phyloP scores from a whole-genome alignment of 352 stramenopile genomes.

The Globisporangium heterothallicum region DNA sequence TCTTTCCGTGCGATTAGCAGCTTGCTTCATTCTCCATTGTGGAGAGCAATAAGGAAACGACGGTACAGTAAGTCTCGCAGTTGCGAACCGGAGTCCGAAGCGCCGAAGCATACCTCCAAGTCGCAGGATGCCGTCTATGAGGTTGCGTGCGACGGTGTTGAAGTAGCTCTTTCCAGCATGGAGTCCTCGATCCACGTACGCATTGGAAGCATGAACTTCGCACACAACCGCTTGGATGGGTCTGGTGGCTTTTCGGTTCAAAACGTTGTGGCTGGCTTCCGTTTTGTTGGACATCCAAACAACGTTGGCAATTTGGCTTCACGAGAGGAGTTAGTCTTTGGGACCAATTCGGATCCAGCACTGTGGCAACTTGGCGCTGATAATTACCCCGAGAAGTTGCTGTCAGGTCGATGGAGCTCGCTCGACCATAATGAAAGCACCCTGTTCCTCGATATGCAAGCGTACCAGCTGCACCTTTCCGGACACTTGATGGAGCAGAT shows the following conservation, averaged over 20 bases:
- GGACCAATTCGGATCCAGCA: slow-evolving; percentile 51
- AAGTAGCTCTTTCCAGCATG: slow-evolving; percentile 29
- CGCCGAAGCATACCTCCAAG: background rate
- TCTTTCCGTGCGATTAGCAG: background rate
- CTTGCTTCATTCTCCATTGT: slow-evolving; percentile 3
- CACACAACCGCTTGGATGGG: slow-evolving; percentile 18
- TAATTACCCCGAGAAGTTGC: slow-evolving; percentile 65
- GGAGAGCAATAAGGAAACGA: background rate
- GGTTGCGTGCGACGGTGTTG: slow-evolving; percentile 47
- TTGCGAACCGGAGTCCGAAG: background rate
- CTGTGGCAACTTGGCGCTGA: slow-evolving; percentile 68
- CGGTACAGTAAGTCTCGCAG: background rate
- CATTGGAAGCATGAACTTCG: slow-evolving; percentile 35
- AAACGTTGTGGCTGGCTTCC: slow-evolving; percentile 53
- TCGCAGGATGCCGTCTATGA: slow-evolving; percentile 13
- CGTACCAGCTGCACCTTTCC: slow-evolving; percentile 64
- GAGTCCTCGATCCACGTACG: slow-evolving; percentile 50
- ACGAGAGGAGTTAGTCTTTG: slow-evolving; percentile 65
- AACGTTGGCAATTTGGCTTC: background rate
- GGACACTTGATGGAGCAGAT: slow-evolving; percentile 36
- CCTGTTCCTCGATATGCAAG: slow-evolving; percentile 67
- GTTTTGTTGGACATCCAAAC: slow-evolving; percentile 5
- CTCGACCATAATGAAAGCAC: slow-evolving; percentile 26
- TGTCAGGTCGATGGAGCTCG: slow-evolving; percentile 54
- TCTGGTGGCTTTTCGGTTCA: slow-evolving; percentile 47